Evolutionary conservation across 2,329 filamentous ascomycete species (phyloP), one percentile per base, ranked within the genome.

Genomic region (Trichophyton verrucosum): DNA sequence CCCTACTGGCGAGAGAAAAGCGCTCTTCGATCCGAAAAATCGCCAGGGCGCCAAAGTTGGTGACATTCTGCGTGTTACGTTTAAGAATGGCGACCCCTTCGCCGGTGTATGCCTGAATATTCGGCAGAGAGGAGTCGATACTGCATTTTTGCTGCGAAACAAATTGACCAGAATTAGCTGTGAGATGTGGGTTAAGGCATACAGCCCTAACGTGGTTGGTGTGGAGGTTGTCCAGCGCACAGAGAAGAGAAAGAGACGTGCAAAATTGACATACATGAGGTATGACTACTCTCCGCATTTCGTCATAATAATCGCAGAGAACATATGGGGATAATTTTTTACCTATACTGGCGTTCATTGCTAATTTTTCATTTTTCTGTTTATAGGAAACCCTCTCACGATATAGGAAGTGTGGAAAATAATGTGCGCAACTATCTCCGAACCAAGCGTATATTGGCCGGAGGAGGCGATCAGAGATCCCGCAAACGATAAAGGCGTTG

Each of bases 101-200:
- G 84, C 91, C 1, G 94, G 94, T 46, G 89, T 94, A 13, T 88
- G 89, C 69, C 80, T 99, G 71, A 88, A 87, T 71, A 91, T 99
- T 72, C 88, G 91, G 61, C 82, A 90, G 60, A 82, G 88, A n/a
- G 91, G 91, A 62, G 83, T 94, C 63, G 92, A 97, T 76, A 95
- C 90, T 1, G 88, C 88, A 3, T 86, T 99, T 60, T 77, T 96
- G 62, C 80, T 99, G 63, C 83, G 94, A 61, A 92, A 92, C 68
- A 86, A 95, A 71, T 78, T 99, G 68, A 91, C 89, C 66, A 84
- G 88, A 68, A 84, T 95, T 5, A 89, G 89, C 63, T 89, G 96
- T 63, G 94, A 99, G 82, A 94, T 96, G 89, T 96, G 90, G 86
- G 91, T 88, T 76, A 99, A 99, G 80, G 81, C 97, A 62, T 97